phyloP scores from a whole-genome alignment of 345 rosid species.

The Lepidium aucheri region DNA sequence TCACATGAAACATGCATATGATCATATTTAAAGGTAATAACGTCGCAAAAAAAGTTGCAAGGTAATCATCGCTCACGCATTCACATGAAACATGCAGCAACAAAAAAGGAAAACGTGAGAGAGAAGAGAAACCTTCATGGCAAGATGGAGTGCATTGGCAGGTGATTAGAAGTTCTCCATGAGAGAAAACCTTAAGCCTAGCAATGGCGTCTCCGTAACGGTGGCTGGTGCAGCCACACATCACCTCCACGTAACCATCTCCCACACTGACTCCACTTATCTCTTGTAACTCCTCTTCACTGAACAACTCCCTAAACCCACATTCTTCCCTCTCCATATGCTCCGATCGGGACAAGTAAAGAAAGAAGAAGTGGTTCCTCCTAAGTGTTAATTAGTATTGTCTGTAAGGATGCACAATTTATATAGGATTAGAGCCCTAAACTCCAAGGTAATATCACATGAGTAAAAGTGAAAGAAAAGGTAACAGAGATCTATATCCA shows the following conservation, averaged over 20 bases:
- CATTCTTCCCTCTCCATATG: constrained; percentile 43
- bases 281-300: constrained; percentile 81
- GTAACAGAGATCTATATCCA: constrained; percentile 20
- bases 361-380: background rate
- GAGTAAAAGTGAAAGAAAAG: constrained; percentile 9
- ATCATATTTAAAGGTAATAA: too few species aligned
- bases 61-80: background rate
- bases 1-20: too few species aligned
- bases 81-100: constrained; percentile 17
- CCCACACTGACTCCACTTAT: constrained; percentile 62
- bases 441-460: constrained; percentile 5
- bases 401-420: background rate
- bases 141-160: constrained; percentile 99
- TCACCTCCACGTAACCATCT: constrained; percentile 75
- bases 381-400: background rate
- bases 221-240: constrained; percentile 97
- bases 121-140: constrained; percentile 55
- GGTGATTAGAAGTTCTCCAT: constrained; percentile 77
- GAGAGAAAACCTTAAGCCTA: constrained; percentile 81
- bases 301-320: constrained; percentile 42
- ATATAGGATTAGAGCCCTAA: constrained; percentile 10
- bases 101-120: background rate
- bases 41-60: constrained; percentile 8
- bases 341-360: too few species aligned
- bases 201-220: constrained; percentile 98